A percentile compares a stretch with the other conserved stretches of the same genome.
Evolutionary conservation across 768 basidiomycete species (phyloP).

Genomic region (Leccinellum albellum): DNA sequence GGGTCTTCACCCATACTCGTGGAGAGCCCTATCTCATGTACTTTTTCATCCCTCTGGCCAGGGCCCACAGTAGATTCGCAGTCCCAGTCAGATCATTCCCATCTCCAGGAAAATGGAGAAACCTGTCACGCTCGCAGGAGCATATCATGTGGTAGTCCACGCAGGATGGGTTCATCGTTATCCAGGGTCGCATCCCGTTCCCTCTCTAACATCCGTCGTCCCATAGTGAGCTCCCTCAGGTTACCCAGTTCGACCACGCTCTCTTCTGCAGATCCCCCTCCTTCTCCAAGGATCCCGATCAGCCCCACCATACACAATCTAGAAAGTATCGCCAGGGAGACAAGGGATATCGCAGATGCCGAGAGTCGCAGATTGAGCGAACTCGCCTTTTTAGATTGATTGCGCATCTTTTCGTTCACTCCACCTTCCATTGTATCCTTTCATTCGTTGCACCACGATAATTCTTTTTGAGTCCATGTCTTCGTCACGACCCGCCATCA

Average conservation of each 20-base stretch:
- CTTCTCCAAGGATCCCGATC: constrained; percentile 44
- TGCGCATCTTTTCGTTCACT: neutral
- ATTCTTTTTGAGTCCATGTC: neutral
- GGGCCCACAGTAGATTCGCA: constrained; percentile 12
- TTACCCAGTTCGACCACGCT: constrained; percentile 18
- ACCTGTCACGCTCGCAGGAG: constrained; percentile 15
- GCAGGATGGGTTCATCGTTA: constrained; percentile 8
- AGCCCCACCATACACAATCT: constrained; percentile 57
- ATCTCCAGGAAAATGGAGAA: constrained; percentile 15
- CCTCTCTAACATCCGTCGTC: constrained; percentile 44
- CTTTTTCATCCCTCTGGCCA: constrained; percentile 21
- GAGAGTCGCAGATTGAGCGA: constrained; percentile 70
- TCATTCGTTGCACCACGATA: neutral
- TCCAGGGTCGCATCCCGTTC: constrained; percentile 36
- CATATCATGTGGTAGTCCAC: constrained; percentile 16
- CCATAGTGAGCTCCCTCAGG: constrained; percentile 35
- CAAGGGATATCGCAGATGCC: constrained; percentile 57
- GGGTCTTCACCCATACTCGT: constrained; percentile 2
- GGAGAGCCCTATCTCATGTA: constrained; percentile 26
- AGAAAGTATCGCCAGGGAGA: constrained; percentile 53
- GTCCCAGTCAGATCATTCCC: constrained; percentile 9
- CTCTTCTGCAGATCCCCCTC: constrained; percentile 31
- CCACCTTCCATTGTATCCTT: neutral
- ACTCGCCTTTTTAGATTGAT: constrained; percentile 56
- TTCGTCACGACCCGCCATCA: neutral